Evolutionary conservation across 2,329 filamentous ascomycete species (phyloP), one percentile per base, ranked within the genome.

Genomic region (Huntiella moniliformis): DNA sequence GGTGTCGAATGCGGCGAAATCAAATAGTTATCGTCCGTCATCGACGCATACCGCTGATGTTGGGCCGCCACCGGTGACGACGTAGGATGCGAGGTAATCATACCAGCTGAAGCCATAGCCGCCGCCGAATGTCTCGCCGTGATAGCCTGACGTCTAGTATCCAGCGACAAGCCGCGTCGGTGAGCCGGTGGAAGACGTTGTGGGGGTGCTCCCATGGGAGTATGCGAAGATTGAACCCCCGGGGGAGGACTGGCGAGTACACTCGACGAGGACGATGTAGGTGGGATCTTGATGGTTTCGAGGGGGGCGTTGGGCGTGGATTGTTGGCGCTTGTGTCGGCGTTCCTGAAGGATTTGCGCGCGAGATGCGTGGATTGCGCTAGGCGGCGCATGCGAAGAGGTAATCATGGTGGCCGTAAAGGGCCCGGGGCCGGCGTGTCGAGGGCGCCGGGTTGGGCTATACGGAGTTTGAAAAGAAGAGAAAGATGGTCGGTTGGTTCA

Each of bases 91-190:
- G 34, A 40, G 12, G 32, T 34, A 8, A 28, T 38, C 17, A 44
- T 38, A 13, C 47, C 50, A 44, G 52, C 56, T 56, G 47, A 54
- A 56, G 54, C 56, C 3, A 56, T 53, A 54, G 52, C 48, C 58
- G 58, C 43, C 32, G 45, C 53, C 11, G 11, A 28, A 34, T 49
- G 47, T 6, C 47, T 43, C 16, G 45, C 45, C 5, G 47, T 38
- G 1, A 49, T 31, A 11, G 45, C 47, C 62, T 73, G 71, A 63
- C 70, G 69, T 64, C 75, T 67, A 53, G 74, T 81, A 65, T 92
- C 84, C 56, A 92, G 70, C 66, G 82, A 91, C 65, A 87, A 76
- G 58, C 86, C 87, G 61, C 84, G 74, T 63, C 84, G 79, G 65
- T 92, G 83, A 60, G 69, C 41, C 66, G 55, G 28, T 17, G 47